Evolutionary conservation across 495 filamentous ascomycete species (phyloP).

Genomic region (Parachaetomium inaequale): DNA sequence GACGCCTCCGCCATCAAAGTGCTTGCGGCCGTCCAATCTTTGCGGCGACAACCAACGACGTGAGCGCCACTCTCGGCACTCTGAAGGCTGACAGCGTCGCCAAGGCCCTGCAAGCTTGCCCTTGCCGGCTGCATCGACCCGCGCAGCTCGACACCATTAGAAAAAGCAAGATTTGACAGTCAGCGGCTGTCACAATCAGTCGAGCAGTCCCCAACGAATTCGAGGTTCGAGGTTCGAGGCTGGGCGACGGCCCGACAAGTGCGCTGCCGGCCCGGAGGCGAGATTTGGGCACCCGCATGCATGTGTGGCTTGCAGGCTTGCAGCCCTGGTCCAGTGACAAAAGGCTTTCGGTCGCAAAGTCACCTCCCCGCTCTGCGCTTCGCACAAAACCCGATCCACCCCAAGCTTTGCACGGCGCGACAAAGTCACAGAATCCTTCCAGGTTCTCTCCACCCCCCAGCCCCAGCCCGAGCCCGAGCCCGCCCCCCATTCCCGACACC

Average conservation of each 20-base stretch:
- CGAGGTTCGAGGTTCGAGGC: not conserved
- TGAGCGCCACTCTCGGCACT: slow-evolving; percentile 5
- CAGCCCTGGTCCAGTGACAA: slow-evolving; percentile 8
- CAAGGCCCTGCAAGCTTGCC: not conserved
- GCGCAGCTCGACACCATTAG: not conserved
- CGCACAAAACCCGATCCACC: slow-evolving; percentile 28
- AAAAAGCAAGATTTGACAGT: not conserved
- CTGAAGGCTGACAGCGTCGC: not conserved
- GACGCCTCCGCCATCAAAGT: slow-evolving; percentile 5
- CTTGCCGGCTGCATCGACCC: not conserved
- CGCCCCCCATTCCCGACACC: slow-evolving; percentile 21
- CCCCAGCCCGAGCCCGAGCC: too few species aligned
- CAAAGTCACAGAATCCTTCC: slow-evolving; percentile 23
- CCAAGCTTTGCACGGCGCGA: slow-evolving; percentile 17
- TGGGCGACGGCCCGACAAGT: not conserved
- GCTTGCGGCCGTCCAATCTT: slow-evolving; percentile 17
- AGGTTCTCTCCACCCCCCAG: slow-evolving; percentile 19
- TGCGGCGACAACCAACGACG: not conserved
- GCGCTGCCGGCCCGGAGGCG: not conserved
- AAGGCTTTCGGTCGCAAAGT: not conserved
- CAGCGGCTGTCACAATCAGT: not conserved
- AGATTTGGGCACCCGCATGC: not conserved
- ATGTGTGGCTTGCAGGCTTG: slow-evolving; percentile 9
- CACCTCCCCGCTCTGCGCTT: slow-evolving; percentile 20
- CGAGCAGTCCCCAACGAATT: not conserved